Percentiles rank a stretch among this genome's conserved stretches.
Evolutionary conservation across 1,284 basidiomycete genomes (phyloP).

Genomic region (Leccinum angustisporum): DNA sequence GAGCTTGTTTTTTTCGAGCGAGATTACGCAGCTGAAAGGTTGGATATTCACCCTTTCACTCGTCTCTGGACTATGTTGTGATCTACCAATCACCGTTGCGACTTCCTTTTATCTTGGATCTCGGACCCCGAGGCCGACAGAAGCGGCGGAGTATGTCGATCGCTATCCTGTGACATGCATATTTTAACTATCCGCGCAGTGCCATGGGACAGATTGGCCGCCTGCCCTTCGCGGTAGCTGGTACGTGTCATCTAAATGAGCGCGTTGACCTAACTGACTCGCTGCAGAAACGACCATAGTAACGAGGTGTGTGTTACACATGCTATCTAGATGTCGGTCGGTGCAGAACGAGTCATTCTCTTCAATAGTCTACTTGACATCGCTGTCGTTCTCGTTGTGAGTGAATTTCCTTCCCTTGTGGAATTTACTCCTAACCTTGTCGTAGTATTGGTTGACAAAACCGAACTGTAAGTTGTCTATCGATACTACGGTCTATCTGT

Average conservation of each 20-base stretch:
- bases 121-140: not conserved
- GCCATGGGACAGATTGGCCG: conserved; percentile 1
- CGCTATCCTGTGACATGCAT: not conserved
- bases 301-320: conserved; percentile 14
- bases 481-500: not conserved
- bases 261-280: conserved; percentile 5
- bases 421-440: not conserved
- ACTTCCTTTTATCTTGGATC: conserved; percentile 15
- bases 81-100: conserved; percentile 16
- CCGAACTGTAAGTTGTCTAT: conserved; percentile 9
- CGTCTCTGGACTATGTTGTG: conserved; percentile 22
- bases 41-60: conserved; percentile 24
- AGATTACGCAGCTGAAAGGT: conserved; percentile 2
- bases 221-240: conserved; percentile 12
- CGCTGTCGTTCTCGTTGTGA: conserved; percentile 12
- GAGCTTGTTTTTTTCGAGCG: conserved; percentile 18
- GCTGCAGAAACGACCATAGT: conserved; percentile 18
- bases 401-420: not conserved
- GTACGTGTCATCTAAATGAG: conserved; percentile 10
- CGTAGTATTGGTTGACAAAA: conserved; percentile 23
- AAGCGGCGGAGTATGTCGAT: conserved; percentile 10
- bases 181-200: conserved; percentile 5
- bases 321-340: too few relatives aligned
- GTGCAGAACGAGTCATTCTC: not conserved
- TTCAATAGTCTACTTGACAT: conserved; percentile 14